Evolutionary conservation across 352 stramenopile genomes (phyloP), one percentile per base, ranked within the genome.

Genomic region (Aphanomyces stellatus): DNA sequence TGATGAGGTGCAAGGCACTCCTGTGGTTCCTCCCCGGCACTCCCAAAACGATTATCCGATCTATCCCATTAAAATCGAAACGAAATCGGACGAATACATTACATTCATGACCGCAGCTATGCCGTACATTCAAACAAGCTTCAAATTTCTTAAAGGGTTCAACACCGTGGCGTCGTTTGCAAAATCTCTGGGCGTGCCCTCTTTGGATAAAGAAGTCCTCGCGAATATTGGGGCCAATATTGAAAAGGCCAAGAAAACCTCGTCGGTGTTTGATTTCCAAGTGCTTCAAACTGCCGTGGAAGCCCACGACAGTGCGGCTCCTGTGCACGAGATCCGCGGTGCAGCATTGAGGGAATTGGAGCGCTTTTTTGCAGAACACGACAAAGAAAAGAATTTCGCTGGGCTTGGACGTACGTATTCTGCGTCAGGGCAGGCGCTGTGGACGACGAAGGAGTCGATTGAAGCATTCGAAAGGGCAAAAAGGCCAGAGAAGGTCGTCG

Each of bases 111-210:
- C 19, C 7, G 19, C 15, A 15, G 28, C 28, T 15, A 42, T 60
- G 51, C 51, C 51, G 15, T 43, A 41, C 25, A 60, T 60, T 28
- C 51, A 60, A 60, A 35, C 25, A 22, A 22, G 51, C 28, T 60
- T 60, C 30, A 43, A 31, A 17, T 31, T 60, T 5, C 30, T 60
- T 4, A 24, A 41, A 8, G 51, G 51, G 10, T 28, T 60, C 31
- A 35, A 60, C 51, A 60, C 28, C 28, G 33, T 60, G 15, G 30
- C 51, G 7, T 28, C 5, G 8, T n/a, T 60, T 6, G 25, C 33
- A 10, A 35, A 35, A 2, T 10, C 33, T 8, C 30, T 60, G 1
- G 51, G 51, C 10, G 51, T 60, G 2, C 51, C 51, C 6, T 51
- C 42, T 13, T 24, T 51, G 19, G 42, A 51, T 22, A 24, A 8